Percentiles rank a stretch among this genome's conserved stretches.
These are phyloP conservation scores for Cryptosporidium tyzzeri DNA, from an alignment of 169 alveolate species.

Conservation along the genomic window DNA sequence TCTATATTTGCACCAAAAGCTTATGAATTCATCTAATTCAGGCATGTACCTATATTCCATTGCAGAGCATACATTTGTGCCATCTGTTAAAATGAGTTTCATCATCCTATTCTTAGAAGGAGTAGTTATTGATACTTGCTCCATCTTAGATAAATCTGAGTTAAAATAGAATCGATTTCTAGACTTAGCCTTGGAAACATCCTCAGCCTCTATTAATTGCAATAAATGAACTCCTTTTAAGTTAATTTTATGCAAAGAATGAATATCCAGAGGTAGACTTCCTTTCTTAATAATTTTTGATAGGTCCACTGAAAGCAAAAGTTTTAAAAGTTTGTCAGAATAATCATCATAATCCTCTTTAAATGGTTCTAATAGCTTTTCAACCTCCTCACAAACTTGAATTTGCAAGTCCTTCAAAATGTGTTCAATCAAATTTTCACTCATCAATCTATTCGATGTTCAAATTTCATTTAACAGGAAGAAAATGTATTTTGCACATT, in stretches of 20 bases:
- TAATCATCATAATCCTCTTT: conserved; percentile 16
- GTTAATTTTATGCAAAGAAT: conserved; percentile 21
- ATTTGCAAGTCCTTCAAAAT: conserved; percentile 22
- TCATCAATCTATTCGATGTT: background rate
- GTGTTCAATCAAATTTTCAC: background rate
- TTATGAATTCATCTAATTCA: conserved; percentile 38
- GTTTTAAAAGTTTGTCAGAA: conserved; percentile 5
- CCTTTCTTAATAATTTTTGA: conserved; percentile 41
- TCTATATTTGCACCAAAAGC: conserved; percentile 15
- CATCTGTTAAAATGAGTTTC: conserved; percentile 55
- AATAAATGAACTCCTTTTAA: conserved; percentile 52
- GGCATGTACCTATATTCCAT: conserved; percentile 54
- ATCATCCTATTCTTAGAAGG: conserved; percentile 47
- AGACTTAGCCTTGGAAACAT: conserved; percentile 9
- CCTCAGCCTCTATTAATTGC: conserved; percentile 69
- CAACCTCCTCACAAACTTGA: conserved; percentile 16
- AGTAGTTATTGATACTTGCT: background rate
- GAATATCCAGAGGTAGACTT: conserved; percentile 42
- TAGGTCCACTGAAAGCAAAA: conserved; percentile 25
- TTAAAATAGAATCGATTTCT: conserved; percentile 39
- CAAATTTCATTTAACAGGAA: background rate
- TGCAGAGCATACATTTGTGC: conserved; percentile 30
- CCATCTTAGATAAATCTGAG: background rate
- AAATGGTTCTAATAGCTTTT: background rate
- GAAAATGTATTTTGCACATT: background rate